These are phyloP conservation scores for Termitomyces sp. DNA, from an alignment of 1,284 basidiomycete species.

Conservation along the genomic window DNA sequence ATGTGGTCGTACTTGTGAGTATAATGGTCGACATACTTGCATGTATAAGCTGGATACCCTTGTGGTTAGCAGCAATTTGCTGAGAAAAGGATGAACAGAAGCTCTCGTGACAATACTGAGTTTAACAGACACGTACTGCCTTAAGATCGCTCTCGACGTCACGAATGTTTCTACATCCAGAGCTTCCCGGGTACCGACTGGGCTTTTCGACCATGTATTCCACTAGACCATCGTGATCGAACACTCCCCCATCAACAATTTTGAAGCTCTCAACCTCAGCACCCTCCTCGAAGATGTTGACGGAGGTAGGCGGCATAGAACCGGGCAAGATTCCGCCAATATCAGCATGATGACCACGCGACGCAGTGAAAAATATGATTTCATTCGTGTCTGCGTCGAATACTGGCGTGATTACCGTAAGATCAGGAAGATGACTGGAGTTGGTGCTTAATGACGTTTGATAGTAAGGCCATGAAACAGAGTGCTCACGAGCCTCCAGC, in stretches of 20 bases:
- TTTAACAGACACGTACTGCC: constrained; percentile 49
- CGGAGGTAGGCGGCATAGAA: constrained; percentile 92
- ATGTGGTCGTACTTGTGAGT: constrained; percentile 21
- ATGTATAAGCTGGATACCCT: constrained; percentile 81
- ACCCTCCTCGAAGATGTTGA: constrained; percentile 90
- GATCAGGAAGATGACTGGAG: constrained; percentile 74
- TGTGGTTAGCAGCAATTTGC: constrained; percentile 96
- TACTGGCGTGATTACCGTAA: constrained; percentile 87
- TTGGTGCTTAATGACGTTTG: background rate
- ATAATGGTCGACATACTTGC: constrained; percentile 44
- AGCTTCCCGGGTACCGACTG: constrained; percentile 77
- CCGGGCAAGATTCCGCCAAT: constrained; percentile 66
- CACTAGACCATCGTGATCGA: constrained; percentile 71
- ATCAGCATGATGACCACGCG: constrained; percentile 85
- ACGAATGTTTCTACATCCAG: constrained; percentile 77
- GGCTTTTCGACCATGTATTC: constrained; percentile 86
- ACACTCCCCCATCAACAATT: constrained; percentile 80
- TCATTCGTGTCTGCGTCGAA: constrained; percentile 61
- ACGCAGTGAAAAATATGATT: constrained; percentile 92
- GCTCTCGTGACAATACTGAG: background rate
- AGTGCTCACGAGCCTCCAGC: constrained; percentile 76
- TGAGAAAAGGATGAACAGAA: constrained; percentile 23
- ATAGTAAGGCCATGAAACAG: background rate
- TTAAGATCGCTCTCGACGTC: constrained; percentile 93
- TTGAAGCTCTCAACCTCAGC: constrained; percentile 93